Evolutionary conservation across 1,284 basidiomycete genomes (phyloP), one percentile per base, ranked within the genome.

Genomic region (Austroboletus olivaceoglutinosus): DNA sequence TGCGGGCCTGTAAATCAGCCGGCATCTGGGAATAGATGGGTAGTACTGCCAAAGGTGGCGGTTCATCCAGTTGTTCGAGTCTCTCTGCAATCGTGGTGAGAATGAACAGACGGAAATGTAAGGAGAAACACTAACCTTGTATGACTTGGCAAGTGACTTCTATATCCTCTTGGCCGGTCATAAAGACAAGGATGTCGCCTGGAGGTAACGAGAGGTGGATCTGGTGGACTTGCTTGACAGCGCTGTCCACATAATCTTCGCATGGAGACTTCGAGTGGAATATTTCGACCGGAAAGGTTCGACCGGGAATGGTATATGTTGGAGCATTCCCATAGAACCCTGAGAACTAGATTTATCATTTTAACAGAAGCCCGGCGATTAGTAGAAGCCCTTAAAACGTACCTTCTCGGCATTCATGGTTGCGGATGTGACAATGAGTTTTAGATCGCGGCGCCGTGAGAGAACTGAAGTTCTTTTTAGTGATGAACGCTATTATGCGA

Each of bases 1-100:
- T 99, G 70, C 95, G 96, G 13, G 97, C 95, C 68, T 99, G 97
- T 30, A 99, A 73, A 72, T 99, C 97, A 2, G 97, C 95, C 2
- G 97, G 97, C 96, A 99, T 98, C 68, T 98, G 96, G 3, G 97
- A 99, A 72, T 99, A 99, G 62, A 99, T 99, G 2, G 97, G 97
- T 16, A 99, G 73, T 2, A 99, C 85, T 1, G 93, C 85, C 25
- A 99, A 73, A 1, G 88, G 84, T 0, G 90, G 76, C 8, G 94
- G 91, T 16, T 98, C 93, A 61, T 98, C 91, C 15, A 99, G 75
- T 63, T 98, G 94, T 2, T 81, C 80, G 18, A 99, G 75, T 12
- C 97, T 91, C 66, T 99, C 96, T 91, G 65, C 8, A 39, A 49
- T 34, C 15, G 48, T 44, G 50, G 47, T 55, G 55, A 49, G 30